Base-by-base conservation (phyloP, 169 alveolate species). In the Plasmodium gonderi region DNA sequence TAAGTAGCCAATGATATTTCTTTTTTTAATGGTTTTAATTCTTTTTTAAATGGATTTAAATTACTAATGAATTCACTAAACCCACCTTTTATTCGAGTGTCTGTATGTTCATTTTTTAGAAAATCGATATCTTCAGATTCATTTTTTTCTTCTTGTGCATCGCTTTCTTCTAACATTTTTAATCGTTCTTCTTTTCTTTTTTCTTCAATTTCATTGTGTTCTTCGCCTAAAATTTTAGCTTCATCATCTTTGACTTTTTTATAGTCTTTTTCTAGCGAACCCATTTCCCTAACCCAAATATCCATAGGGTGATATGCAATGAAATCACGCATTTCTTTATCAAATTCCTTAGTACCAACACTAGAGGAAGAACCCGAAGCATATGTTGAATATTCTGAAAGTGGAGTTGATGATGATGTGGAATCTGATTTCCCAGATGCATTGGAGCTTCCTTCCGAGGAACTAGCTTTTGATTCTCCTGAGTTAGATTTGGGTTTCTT, bases 41-140 rank as follows among this genome's bases (percentile, higher is more conserved):
- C 31, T 14, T 72, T 36, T 75, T 85, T 85, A 74, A 75, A 74
- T 7, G 76, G 81, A 40, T 82, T 69, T 17, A 80, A 80, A 17
- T 65, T 80, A 7, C 33, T 80, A 9, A 80, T 6, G 47, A 80
- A 80, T 80, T 36, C 29, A 36, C 38, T n/a, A 20, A 79, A 51
- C n/a, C 90, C 54, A 49, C 54, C 60, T 12, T 26, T 47, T 17
- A 79, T 44, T 12, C 17, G 29, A 14, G 26, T 54, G 20, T 79
- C 90, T 31, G 76, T 17, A 49, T 49, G 11, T 29, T 79, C 26
- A 4, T 42, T 3, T 42, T 75, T 75, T 79, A 29, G 17, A 29
- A 20, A 7, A 31, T 29, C 42, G n/a, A 12, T 54, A 3, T 40
- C 64, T 2, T 44, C 77, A 14, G 12, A 0, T 78, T 29, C 11